Evolutionary conservation across 1,284 basidiomycete species (phyloP).

Genomic region (Cryptococcus hybrid): DNA sequence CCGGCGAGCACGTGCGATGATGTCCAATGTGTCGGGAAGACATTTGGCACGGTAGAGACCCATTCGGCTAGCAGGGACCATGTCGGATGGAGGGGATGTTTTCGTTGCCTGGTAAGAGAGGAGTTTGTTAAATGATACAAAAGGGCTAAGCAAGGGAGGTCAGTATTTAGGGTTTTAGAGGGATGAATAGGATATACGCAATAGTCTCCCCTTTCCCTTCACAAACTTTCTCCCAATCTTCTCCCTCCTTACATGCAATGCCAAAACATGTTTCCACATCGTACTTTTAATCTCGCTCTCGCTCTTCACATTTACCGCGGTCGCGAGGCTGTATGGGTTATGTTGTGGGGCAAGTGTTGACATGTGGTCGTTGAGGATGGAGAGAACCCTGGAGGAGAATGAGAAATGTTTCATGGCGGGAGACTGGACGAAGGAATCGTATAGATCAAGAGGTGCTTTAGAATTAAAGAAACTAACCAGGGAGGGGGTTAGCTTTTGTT

Average conservation of each 20-base stretch:
- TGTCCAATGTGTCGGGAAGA: conserved; percentile 37
- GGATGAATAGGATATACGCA: conserved; percentile 26
- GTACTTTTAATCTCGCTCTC: conserved; percentile 11
- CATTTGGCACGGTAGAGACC: conserved; percentile 49
- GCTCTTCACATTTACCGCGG: conserved; percentile 12
- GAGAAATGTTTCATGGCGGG: conserved; percentile 46
- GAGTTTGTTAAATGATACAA: conserved; percentile 48
- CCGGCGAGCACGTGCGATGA: conserved; percentile 46
- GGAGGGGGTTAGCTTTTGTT: neutral
- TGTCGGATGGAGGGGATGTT: conserved; percentile 43
- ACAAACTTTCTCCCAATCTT: conserved; percentile 33
- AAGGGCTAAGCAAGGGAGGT: conserved; percentile 29
- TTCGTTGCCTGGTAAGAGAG: conserved; percentile 47
- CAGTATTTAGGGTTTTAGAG: neutral
- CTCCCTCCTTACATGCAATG: conserved; percentile 39
- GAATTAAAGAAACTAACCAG: conserved; percentile 44
- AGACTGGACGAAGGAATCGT: conserved; percentile 36
- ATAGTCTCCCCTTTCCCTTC: conserved; percentile 25
- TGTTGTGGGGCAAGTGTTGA: conserved; percentile 28
- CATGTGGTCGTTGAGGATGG: conserved; percentile 36
- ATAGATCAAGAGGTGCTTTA: conserved; percentile 30
- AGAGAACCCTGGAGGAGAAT: conserved; percentile 41
- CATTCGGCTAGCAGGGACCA: conserved; percentile 39
- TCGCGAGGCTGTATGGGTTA: conserved; percentile 29
- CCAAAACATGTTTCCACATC: conserved; percentile 45